Evolutionary conservation across 108 stramenopile species (phyloP), one percentile per base, ranked within the genome.

Genomic region (Skeletonema potamos): DNA sequence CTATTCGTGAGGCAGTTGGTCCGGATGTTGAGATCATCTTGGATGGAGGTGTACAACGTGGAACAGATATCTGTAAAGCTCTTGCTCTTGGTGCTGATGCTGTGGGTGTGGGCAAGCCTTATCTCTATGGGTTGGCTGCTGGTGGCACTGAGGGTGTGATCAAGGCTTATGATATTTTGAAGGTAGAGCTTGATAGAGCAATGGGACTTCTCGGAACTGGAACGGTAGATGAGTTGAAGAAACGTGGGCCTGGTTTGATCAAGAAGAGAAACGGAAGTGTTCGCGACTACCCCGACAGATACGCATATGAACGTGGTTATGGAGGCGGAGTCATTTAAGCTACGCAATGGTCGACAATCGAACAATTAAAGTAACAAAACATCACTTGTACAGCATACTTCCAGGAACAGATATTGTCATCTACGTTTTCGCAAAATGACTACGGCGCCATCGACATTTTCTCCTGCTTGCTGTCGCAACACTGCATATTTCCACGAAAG

Each of bases 11-110:
- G 74, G 91, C 90, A 12, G 98, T 97, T 13, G 98, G 93, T 27
- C 89, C 89, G 32, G 93, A 87, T 77, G 94, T 90, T 39, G 96
- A 97, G 81, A 94, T 99, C 39, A 98, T 97, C 69, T 68, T 97
- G 72, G 98, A 99, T 74, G 97, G 98, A 48, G 98, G 98, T 72
- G 91, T 99, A n/a, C 92, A 92, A 78, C 92, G 97, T 62, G 98
- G 98, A 32, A 96, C 96, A 15, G 98, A 99, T 78, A 97, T 96
- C 74, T 89, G 93, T 68, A 97, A 97, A 84, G 97, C 97, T 4
- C 72, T 98, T 15, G 98, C 98, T 1, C 82, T 98, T 29, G 98
- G 98, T 20, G 96, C 96, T 10, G 92, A 95, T 73, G 80, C 96
- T 24, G 98, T 99, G 6, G 96, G 97, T 56, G 92, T 98, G 48